Evolutionary conservation across 345 rosid genomes (phyloP).

Genomic region (Acer yangbiense): DNA sequence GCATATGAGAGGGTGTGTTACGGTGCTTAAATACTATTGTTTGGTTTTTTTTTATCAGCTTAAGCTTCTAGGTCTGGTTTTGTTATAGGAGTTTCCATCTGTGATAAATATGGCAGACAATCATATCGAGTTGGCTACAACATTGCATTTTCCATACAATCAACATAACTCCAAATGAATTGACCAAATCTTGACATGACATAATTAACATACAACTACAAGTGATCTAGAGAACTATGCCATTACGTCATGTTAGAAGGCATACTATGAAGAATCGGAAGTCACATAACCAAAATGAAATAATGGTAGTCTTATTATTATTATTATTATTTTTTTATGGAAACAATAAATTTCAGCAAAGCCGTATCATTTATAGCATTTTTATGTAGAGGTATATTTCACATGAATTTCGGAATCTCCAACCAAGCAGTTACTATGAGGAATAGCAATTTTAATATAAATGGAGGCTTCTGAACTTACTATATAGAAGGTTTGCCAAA

Average conservation of each 20-base stretch:
- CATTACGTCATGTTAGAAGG: not conserved
- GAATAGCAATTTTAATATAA: not conserved
- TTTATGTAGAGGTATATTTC: not conserved
- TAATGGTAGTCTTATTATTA: not conserved
- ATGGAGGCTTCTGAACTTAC: conserved; percentile 46
- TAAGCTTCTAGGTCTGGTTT: too few relatives aligned
- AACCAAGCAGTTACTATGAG: not conserved
- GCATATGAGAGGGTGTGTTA: too few relatives aligned
- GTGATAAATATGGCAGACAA: not conserved
- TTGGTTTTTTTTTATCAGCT: too few relatives aligned
- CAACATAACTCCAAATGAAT: not conserved
- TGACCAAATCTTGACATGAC: not conserved
- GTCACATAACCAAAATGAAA: not conserved
- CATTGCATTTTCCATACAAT: not conserved
- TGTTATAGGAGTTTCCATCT: not conserved
- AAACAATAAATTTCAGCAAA: not conserved
- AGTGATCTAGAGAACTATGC: not conserved
- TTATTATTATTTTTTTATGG: not conserved
- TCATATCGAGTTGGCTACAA: not conserved
- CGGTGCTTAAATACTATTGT: too few relatives aligned
- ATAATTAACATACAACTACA: not conserved
- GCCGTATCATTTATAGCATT: not conserved
- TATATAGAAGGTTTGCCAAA: conserved; percentile 71
- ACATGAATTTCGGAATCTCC: not conserved
- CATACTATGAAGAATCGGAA: not conserved